phyloP scores from a whole-genome alignment of 495 filamentous ascomycete genomes.

The Cryomyces minteri region DNA sequence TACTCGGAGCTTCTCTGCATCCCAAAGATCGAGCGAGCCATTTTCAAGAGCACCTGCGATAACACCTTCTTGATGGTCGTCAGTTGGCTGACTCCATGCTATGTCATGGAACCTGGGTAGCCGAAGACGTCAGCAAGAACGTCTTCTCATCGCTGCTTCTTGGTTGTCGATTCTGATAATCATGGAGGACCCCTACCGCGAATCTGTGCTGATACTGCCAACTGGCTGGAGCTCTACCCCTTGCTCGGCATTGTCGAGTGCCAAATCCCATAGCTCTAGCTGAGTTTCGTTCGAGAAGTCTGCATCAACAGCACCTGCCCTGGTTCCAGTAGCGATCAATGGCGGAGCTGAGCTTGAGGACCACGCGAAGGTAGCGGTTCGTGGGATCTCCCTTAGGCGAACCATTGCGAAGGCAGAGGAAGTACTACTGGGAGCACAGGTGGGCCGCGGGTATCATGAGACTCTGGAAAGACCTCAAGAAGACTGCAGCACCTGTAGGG shows the following conservation, averaged over 20 bases:
- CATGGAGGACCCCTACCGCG: constrained; percentile 40
- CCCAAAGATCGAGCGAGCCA: constrained; percentile 90
- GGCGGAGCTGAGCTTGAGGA: constrained; percentile 58
- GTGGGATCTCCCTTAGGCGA: constrained; percentile 79
- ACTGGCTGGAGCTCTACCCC: constrained; percentile 71
- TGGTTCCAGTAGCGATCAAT: constrained; percentile 84
- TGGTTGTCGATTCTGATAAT: background rate
- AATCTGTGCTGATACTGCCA: constrained; percentile 70
- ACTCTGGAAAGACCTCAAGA: no score
- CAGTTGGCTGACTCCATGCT: constrained; percentile 71
- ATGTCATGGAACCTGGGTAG: constrained; percentile 77
- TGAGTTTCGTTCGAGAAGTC: constrained; percentile 97
- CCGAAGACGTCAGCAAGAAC: constrained; percentile 2
- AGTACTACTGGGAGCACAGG: background rate
- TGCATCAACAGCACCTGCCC: constrained; percentile 84
- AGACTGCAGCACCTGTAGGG: no score
- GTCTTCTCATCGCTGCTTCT: background rate
- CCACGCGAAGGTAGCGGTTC: constrained; percentile 96
- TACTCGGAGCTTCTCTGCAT: constrained; percentile 66
- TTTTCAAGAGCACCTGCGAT: constrained; percentile 93
- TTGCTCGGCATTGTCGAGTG: constrained; percentile 51
- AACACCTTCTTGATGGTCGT: constrained; percentile 60
- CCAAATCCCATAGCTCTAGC: constrained; percentile 91
- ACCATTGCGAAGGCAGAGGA: constrained; percentile 50
- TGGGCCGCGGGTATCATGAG: no score